Percentiles rank a stretch among this genome's conserved stretches.
These are phyloP conservation scores for Naematelia aurantialba DNA, from an alignment of 768 basidiomycete species.

Conservation along the genomic window DNA sequence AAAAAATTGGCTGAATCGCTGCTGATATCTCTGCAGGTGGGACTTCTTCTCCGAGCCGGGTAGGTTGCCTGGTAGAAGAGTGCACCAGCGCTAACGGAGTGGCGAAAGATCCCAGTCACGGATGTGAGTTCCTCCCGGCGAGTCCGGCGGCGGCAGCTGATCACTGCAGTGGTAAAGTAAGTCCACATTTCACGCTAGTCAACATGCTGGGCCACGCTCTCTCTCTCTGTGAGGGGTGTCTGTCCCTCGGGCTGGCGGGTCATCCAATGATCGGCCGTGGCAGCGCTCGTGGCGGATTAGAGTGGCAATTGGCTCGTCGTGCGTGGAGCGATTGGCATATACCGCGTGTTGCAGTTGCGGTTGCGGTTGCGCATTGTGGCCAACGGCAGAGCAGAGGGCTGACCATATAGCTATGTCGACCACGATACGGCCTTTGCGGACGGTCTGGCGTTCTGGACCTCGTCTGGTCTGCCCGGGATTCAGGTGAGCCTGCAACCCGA, in stretches of 20 bases:
- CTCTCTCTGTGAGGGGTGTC: too few species aligned
- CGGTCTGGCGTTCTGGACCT: constrained; percentile 45
- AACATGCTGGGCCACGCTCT: too few species aligned
- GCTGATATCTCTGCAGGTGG: constrained; percentile 19
- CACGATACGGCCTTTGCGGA: constrained; percentile 29
- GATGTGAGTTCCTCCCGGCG: constrained; percentile 32
- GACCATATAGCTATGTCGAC: constrained; percentile 34
- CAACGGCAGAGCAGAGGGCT: not conserved
- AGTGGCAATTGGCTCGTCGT: too few species aligned
- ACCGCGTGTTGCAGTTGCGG: too few species aligned
- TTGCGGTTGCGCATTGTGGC: not conserved
- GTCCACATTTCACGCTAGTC: not conserved
- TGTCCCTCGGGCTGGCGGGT: too few species aligned
- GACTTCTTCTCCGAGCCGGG: constrained; percentile 36
- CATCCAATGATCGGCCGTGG: too few species aligned
- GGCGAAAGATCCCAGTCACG: constrained; percentile 39
- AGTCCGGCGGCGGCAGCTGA: too few species aligned
- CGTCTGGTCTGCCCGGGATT: constrained; percentile 42
- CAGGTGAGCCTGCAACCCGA: constrained; percentile 27
- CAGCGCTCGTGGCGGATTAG: too few species aligned
- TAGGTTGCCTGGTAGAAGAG: constrained; percentile 12
- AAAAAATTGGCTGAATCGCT: not conserved
- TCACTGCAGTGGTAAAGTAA: constrained; percentile 40
- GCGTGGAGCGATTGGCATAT: too few species aligned
- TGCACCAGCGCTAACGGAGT: constrained; percentile 10